These are phyloP conservation scores for Kingdonia uniflora DNA, from an alignment of 164 flowering plant species.

Conservation along the genomic window DNA sequence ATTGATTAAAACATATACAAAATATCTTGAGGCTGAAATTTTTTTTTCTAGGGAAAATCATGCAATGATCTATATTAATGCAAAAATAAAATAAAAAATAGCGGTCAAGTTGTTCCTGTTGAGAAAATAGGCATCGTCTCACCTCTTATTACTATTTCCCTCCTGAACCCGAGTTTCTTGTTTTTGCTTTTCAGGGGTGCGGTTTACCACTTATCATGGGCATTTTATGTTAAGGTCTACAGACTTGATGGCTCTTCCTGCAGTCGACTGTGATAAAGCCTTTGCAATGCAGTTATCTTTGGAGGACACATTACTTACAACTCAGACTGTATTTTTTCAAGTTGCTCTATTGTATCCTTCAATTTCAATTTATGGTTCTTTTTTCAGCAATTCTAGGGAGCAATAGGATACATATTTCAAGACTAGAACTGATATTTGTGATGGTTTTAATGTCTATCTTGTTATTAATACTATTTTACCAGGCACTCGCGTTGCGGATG, in stretches of 20 bases:
- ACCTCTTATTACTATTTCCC: background rate
- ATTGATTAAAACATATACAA: no score
- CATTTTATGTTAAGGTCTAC: slow-evolving; percentile 92
- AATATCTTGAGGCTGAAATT: no score
- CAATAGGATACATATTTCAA: no score
- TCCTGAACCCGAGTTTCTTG: background rate
- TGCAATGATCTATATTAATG: background rate
- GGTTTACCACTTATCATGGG: slow-evolving; percentile 88
- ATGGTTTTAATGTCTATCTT: no score
- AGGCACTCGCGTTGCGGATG: no score
- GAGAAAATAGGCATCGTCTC: no score
- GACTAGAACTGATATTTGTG: no score
- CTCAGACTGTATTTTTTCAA: slow-evolving; percentile 84
- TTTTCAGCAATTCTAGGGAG: no score
- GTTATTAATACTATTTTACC: no score
- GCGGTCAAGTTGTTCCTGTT: no score
- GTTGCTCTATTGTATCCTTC: slow-evolving; percentile 98
- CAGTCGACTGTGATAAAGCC: slow-evolving; percentile 99
- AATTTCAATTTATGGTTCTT: background rate
- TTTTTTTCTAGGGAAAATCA: background rate
- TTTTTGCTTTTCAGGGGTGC: slow-evolving; percentile 53
- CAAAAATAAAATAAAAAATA: background rate
- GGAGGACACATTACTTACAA: slow-evolving; percentile 82
- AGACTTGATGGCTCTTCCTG: slow-evolving; percentile 88
- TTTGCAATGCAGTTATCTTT: slow-evolving; percentile 81